These are phyloP conservation scores for Verticillium albo-atrum DNA, from an alignment of 2,329 filamentous ascomycete genomes.

Conservation along the genomic window DNA sequence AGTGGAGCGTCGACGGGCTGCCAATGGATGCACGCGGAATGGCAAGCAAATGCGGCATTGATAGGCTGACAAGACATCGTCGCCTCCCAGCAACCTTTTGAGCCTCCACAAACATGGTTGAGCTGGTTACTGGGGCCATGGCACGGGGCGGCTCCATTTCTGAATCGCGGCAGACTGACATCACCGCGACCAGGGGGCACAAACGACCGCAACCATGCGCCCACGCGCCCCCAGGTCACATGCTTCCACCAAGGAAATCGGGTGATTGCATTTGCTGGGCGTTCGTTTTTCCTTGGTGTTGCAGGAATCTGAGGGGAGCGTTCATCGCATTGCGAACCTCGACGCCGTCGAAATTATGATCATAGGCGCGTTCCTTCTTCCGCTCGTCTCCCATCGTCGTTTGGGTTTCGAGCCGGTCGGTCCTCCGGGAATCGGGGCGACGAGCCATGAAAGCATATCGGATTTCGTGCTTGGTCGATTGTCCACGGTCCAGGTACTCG, in stretches of 20 bases:
- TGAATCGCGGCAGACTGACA: background rate
- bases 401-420: background rate
- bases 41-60: background rate
- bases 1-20: background rate
- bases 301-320: background rate
- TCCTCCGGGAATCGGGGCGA: background rate
- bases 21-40: background rate
- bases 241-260: background rate
- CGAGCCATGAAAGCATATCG: background rate
- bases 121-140: background rate
- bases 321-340: background rate
- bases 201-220: background rate
- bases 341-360: background rate
- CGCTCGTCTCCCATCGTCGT: background rate
- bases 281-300: background rate
- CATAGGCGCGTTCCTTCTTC: background rate
- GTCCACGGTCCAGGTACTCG: background rate
- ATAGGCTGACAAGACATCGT: background rate
- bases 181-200: background rate
- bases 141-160: background rate
- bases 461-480: background rate
- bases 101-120: background rate
- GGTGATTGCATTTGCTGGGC: background rate
- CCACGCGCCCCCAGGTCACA: background rate
- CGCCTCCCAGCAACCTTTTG: background rate